Percentiles rank a stretch among this genome's conserved stretches.
Evolutionary conservation across 2,329 filamentous ascomycete genomes (phyloP).

Genomic region (Paecilomyces variotii): DNA sequence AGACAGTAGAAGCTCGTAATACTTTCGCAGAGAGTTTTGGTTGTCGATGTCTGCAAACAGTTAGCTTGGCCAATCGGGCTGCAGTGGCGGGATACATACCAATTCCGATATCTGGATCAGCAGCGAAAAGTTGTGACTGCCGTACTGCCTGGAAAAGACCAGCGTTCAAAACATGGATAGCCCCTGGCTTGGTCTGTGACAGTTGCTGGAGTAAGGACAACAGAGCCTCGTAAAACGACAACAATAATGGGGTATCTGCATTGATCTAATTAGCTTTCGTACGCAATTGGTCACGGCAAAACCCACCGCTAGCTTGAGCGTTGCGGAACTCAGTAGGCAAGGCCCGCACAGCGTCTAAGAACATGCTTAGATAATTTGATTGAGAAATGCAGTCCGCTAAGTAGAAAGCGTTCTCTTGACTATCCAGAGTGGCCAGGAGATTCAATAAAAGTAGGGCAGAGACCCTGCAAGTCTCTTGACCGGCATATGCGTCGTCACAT

Average conservation of each 20-base stretch:
- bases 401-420: conserved; percentile 61
- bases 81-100: conserved; percentile 29
- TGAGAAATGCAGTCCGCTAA: conserved; percentile 73
- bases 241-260: conserved; percentile 46
- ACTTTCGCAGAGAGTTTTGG: conserved; percentile 62
- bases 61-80: conserved; percentile 9
- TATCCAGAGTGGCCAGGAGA: conserved; percentile 65
- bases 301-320: conserved; percentile 49
- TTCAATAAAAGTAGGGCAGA: conserved; percentile 80
- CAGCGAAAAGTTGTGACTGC: conserved; percentile 74
- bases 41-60: conserved; percentile 52
- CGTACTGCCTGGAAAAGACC: conserved; percentile 77
- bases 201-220: conserved; percentile 77
- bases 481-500: conserved; percentile 87
- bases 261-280: conserved; percentile 3
- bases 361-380: conserved; percentile 82
- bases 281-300: neutral
- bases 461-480: conserved; percentile 72
- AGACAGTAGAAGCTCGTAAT: conserved; percentile 75
- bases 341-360: conserved; percentile 77
- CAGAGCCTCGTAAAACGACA: conserved; percentile 62
- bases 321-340: conserved; percentile 65
- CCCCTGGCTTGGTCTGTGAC: conserved; percentile 74
- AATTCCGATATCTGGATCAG: conserved; percentile 86
- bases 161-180: conserved; percentile 77